Percentiles rank a stretch among this genome's conserved stretches.
phyloP scores from a whole-genome alignment of 495 filamentous ascomycete species.

The Trichoderma orchidacearum region DNA sequence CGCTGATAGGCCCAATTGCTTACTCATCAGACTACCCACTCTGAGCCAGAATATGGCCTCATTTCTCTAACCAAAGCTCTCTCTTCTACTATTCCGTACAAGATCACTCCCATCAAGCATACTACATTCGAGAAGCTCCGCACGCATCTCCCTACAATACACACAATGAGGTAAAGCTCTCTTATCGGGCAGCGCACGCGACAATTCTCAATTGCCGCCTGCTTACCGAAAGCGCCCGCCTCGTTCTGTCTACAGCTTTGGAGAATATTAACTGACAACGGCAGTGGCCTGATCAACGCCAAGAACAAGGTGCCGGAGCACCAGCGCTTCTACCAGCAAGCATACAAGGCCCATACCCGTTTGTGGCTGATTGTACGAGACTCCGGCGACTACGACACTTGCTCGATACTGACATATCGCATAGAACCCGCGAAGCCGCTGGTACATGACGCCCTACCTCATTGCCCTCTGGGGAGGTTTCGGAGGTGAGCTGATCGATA shows the following conservation, averaged over 20 bases:
- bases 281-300: conserved; percentile 56
- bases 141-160: neutral
- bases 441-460: conserved; percentile 63
- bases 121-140: neutral
- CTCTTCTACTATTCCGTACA: neutral
- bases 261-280: conserved; percentile 22
- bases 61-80: conserved; percentile 1
- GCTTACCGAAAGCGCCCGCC: neutral
- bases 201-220: neutral
- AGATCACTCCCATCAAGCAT: neutral
- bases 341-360: conserved; percentile 55
- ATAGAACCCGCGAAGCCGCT: conserved; percentile 49
- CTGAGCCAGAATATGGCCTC: conserved; percentile 3
- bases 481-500: conserved; percentile 18
- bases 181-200: neutral
- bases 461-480: conserved; percentile 50
- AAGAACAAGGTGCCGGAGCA: conserved; percentile 75
- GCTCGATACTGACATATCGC: neutral
- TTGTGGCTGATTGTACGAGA: conserved; percentile 76
- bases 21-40: neutral
- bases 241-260: neutral
- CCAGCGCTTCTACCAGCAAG: conserved; percentile 70
- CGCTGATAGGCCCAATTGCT: neutral
- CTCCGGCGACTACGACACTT: neutral
- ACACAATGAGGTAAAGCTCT: neutral